Evolutionary conservation across 2,329 filamentous ascomycete genomes (phyloP).

Genomic region (Colletotrichum sojae): DNA sequence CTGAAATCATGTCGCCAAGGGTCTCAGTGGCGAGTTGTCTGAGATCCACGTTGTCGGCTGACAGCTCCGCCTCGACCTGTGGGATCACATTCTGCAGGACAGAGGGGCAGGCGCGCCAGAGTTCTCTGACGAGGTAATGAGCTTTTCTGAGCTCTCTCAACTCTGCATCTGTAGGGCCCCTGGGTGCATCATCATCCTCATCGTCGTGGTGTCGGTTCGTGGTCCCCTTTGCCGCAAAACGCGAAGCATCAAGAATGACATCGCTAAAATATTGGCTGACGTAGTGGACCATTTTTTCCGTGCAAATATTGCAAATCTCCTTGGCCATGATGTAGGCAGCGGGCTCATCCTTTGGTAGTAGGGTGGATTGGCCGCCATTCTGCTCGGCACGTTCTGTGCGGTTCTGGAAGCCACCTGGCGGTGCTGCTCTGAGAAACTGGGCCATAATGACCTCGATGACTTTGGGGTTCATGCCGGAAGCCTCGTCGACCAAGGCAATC

Average conservation of each 20-base stretch:
- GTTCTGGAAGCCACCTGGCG: conserved; percentile 67
- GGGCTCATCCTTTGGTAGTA: conserved; percentile 89
- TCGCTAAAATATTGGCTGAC: conserved; percentile 98
- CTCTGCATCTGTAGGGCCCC: conserved; percentile 84
- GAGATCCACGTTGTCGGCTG: conserved; percentile 89
- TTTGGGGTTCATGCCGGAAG: conserved; percentile 79
- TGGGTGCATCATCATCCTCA: conserved; percentile 72
- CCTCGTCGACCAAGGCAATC: conserved; percentile 89
- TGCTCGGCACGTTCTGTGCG: conserved; percentile 69
- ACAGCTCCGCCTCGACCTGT: conserved; percentile 92
- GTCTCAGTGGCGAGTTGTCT: conserved; percentile 93
- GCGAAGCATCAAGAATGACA: conserved; percentile 90
- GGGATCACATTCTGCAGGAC: conserved; percentile 95
- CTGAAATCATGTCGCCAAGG: conserved; percentile 93
- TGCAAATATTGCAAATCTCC: conserved; percentile 88
- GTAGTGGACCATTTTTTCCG: conserved; percentile 95
- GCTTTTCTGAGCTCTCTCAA: conserved; percentile 91
- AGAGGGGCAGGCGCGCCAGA: conserved; percentile 92
- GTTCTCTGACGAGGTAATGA: conserved; percentile 88
- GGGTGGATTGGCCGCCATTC: conserved; percentile 84
- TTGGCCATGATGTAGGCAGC: conserved; percentile 97
- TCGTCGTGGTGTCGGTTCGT: conserved; percentile 73
- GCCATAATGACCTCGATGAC: conserved; percentile 95
- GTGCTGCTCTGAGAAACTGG: conserved; percentile 92
- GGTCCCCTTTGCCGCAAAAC: conserved; percentile 68